Percentiles rank a stretch among this genome's conserved stretches.
These are phyloP conservation scores for Xylaria sp. DNA, from an alignment of 2,329 filamentous ascomycete genomes.

Conservation along the genomic window DNA sequence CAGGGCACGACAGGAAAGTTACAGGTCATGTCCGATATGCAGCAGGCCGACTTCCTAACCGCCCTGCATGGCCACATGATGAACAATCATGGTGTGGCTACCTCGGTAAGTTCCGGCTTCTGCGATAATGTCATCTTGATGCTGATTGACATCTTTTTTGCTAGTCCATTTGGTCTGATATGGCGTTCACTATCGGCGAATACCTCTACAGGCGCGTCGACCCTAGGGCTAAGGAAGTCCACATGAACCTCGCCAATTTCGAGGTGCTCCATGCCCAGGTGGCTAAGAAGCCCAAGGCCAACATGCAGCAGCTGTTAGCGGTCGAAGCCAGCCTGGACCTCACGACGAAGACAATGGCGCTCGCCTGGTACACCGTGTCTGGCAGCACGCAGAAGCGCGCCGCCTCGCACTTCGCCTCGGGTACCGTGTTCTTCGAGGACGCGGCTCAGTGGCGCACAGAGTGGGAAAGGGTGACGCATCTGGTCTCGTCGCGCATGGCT, in stretches of 20 bases:
- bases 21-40: conserved; percentile 42
- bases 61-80: conserved; percentile 45
- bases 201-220: conserved; percentile 59
- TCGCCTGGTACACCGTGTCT: conserved; percentile 59
- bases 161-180: conserved; percentile 58
- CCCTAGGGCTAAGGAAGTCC: conserved; percentile 43
- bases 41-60: conserved; percentile 39
- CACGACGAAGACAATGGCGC: conserved; percentile 51
- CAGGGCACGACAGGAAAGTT: conserved; percentile 29
- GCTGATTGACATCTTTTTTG: conserved; percentile 12
- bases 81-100: conserved; percentile 43
- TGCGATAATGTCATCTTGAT: too few relatives aligned
- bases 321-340: conserved; percentile 53
- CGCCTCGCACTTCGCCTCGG: conserved; percentile 46
- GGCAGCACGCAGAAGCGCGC: conserved; percentile 60
- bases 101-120: conserved; percentile 43
- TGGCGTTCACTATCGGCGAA: conserved; percentile 63
- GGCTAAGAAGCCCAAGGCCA: conserved; percentile 50
- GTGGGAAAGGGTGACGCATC: conserved; percentile 65
- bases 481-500: conserved; percentile 64
- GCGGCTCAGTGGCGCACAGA: conserved; percentile 60
- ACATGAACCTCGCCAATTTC: conserved; percentile 33
- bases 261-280: conserved; percentile 60
- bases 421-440: conserved; percentile 59
- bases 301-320: conserved; percentile 60